Evolutionary conservation across 2,329 filamentous ascomycete genomes (phyloP).

Genomic region (Colletotrichum sp.): DNA sequence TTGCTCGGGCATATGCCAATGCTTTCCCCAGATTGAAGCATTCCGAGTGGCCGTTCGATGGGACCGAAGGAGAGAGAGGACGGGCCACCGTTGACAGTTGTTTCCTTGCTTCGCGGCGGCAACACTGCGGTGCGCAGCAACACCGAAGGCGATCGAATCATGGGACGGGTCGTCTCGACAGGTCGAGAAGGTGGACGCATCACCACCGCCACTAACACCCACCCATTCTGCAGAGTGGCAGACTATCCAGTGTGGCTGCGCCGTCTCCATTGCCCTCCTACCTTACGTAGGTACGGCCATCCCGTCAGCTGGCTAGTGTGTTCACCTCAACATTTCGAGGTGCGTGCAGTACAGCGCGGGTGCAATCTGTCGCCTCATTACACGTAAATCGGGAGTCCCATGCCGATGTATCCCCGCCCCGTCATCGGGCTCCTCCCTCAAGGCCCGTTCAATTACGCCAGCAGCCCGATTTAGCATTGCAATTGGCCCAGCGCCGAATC

Average conservation of each 20-base stretch:
- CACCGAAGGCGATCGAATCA: background rate
- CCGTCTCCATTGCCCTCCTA: background rate
- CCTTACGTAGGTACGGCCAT: background rate
- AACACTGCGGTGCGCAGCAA: background rate
- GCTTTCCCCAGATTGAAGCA: background rate
- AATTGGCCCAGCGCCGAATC: background rate
- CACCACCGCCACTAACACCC: background rate
- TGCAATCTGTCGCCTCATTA: background rate
- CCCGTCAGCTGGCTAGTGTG: background rate
- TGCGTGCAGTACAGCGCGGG: background rate
- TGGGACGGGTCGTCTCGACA: background rate
- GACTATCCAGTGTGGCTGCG: background rate
- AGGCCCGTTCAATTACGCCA: background rate
- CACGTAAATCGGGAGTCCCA: background rate
- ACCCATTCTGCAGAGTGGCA: background rate
- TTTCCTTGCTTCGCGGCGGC: background rate
- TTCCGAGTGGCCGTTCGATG: background rate
- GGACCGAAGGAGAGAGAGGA: background rate
- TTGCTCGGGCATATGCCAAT: background rate
- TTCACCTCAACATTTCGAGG: background rate
- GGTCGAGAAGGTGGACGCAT: background rate
- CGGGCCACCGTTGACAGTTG: background rate
- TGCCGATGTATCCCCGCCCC: background rate
- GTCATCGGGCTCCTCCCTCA: background rate
- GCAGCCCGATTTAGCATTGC: background rate